Conservation (phyloP, 352 stramenopile species). For the Pythium vanterpoolii region DNA sequence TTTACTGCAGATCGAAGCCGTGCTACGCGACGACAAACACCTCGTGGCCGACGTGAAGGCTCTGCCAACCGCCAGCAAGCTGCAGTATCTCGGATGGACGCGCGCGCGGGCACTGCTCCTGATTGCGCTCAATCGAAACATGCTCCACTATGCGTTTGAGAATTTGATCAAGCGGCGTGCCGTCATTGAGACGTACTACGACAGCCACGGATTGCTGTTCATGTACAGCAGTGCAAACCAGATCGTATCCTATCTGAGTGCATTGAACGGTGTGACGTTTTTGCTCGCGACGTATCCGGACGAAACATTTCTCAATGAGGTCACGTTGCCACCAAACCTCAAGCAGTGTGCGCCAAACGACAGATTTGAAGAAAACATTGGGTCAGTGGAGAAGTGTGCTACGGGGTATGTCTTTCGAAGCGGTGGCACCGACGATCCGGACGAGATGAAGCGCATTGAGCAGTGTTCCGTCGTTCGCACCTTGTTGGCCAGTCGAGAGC, state of each 20-base stretch:
- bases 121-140: constrained; percentile 67
- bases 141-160: constrained; percentile 75
- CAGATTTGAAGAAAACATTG: constrained; percentile 26
- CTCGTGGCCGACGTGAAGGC: constrained; percentile 54
- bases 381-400: constrained; percentile 2
- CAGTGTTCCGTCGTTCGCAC: constrained; percentile 53
- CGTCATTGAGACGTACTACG: constrained; percentile 64
- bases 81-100: constrained; percentile 62
- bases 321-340: constrained; percentile 45
- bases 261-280: constrained; percentile 71
- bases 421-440: constrained; percentile 22
- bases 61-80: constrained; percentile 28
- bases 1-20: constrained; percentile 48
- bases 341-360: constrained; percentile 50
- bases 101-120: constrained; percentile 60
- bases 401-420: constrained; percentile 6
- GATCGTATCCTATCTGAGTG: constrained; percentile 60
- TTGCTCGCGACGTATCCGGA: constrained; percentile 18
- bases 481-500: constrained; percentile 31
- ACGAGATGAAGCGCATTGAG: constrained; percentile 47
- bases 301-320: constrained; percentile 13
- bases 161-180: constrained; percentile 67
- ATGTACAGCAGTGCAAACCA: constrained; percentile 55
- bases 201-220: constrained; percentile 51
- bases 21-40: constrained; percentile 65